Percentiles rank a stretch among this genome's conserved stretches.
phyloP scores from a whole-genome alignment of 768 basidiomycete species.

The Exsudoporus frostii region DNA sequence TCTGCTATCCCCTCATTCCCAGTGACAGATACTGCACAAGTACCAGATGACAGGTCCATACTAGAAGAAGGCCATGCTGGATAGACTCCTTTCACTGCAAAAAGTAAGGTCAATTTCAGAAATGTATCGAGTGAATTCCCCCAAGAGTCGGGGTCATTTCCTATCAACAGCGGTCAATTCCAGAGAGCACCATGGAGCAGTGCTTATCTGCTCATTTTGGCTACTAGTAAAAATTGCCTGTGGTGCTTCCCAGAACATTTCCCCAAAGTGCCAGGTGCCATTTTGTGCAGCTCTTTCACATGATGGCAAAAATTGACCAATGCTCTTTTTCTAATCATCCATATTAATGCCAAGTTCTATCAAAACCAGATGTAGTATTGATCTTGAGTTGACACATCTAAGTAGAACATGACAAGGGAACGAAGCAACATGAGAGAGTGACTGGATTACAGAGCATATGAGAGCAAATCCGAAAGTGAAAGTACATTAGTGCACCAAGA shows the following conservation, averaged over 20 bases:
- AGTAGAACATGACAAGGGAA: too few species aligned
- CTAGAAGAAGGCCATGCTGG: slow-evolving; percentile 54
- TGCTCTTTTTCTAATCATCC: neutral
- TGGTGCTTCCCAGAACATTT: neutral
- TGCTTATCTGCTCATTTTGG: neutral
- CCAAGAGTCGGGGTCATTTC: neutral
- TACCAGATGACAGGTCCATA: slow-evolving; percentile 34
- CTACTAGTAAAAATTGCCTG: neutral
- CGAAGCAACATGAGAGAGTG: too few species aligned
- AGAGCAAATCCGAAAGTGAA: too few species aligned
- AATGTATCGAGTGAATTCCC: neutral
- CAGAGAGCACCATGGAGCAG: neutral
- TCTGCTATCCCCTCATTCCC: slow-evolving; percentile 79
- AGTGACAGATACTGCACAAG: slow-evolving; percentile 50
- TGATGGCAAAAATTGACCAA: too few species aligned
- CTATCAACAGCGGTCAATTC: neutral
- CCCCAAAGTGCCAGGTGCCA: neutral
- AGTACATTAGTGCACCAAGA: too few species aligned
- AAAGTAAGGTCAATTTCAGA: neutral
- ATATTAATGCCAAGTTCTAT: too few species aligned
- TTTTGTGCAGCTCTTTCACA: neutral
- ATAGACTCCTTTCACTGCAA: slow-evolving; percentile 59
- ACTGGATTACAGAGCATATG: too few species aligned
- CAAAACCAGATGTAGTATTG: too few species aligned
- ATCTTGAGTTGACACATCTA: too few species aligned